Conservation (phyloP, 2,329 filamentous ascomycete species). For the Monosporascus cannonballus region DNA sequence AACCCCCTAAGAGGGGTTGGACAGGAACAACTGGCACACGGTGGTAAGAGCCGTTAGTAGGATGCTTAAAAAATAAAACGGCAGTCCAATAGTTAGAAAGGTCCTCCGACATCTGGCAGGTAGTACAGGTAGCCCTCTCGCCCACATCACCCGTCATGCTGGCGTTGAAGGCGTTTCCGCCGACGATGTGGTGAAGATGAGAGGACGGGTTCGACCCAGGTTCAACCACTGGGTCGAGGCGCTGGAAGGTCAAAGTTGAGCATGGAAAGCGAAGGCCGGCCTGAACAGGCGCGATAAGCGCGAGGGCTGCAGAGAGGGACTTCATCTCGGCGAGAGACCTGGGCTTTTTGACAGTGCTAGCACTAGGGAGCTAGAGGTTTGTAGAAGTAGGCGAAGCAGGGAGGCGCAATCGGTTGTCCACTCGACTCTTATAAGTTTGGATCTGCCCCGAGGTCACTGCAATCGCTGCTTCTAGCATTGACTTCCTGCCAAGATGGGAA, state of each 20-base stretch:
- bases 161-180: conserved; percentile 12
- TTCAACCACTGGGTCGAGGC: conserved; percentile 12
- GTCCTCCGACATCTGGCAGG: conserved; percentile 19
- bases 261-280: conserved; percentile 14
- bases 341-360: neutral
- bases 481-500: neutral
- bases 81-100: conserved; percentile 22
- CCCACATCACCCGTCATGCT: conserved; percentile 9
- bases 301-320: conserved; percentile 2
- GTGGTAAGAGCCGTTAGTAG: conserved; percentile 21
- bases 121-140: conserved; percentile 15
- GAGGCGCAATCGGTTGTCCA: conserved; percentile 1
- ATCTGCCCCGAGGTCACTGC: no score
- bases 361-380: conserved; percentile 5
- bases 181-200: conserved; percentile 16
- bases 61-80: conserved; percentile 18
- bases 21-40: conserved; percentile 20
- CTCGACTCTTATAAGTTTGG: conserved; percentile 2
- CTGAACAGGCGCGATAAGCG: conserved; percentile 7
- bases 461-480: neutral
- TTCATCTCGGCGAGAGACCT: conserved; percentile 6
- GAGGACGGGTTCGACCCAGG: conserved; percentile 10
- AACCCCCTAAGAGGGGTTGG: conserved; percentile 17
- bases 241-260: conserved; percentile 11
- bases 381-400: neutral